A percentile compares a stretch with the other conserved stretches of the same genome.
These are phyloP conservation scores for Suillus occidentalis DNA, from an alignment of 768 basidiomycete genomes.

Conservation along the genomic window DNA sequence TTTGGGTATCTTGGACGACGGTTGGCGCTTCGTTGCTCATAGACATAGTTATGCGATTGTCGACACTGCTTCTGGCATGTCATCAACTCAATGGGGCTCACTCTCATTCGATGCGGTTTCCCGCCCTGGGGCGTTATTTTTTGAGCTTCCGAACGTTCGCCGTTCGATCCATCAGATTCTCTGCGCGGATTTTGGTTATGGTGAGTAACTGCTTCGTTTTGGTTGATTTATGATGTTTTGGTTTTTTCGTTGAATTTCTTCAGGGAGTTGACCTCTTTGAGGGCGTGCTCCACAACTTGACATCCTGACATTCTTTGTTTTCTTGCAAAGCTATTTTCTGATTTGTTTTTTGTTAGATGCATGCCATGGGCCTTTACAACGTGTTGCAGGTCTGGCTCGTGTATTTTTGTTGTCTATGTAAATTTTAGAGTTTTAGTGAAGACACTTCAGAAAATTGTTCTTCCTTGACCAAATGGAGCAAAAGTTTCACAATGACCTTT, in stretches of 20 bases:
- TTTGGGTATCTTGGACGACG: constrained; percentile 42
- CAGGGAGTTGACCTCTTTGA: constrained; percentile 74
- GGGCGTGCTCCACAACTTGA: constrained; percentile 80
- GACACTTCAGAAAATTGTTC: neutral
- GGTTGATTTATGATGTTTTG: constrained; percentile 50
- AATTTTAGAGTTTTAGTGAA: neutral
- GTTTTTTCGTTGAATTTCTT: constrained; percentile 80
- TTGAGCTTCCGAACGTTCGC: constrained; percentile 51
- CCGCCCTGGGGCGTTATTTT: constrained; percentile 40
- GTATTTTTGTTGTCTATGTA: neutral
- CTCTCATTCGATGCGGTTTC: constrained; percentile 64
- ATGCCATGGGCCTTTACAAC: neutral
- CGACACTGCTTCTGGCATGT: constrained; percentile 35
- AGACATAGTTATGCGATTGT: constrained; percentile 88
- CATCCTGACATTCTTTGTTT: constrained; percentile 35
- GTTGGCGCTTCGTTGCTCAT: constrained; percentile 70
- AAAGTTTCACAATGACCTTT: neutral
- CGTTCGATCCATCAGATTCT: constrained; percentile 38
- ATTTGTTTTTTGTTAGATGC: constrained; percentile 9
- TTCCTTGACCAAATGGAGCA: neutral
- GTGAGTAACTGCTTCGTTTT: constrained; percentile 27
- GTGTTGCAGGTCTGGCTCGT: neutral
- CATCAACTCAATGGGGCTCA: constrained; percentile 92
- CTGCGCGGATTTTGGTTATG: constrained; percentile 2
- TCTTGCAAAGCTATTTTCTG: constrained; percentile 4